phyloP scores from a whole-genome alignment of 2,329 filamentous ascomycete genomes.

The Fusarium agapanthi region DNA sequence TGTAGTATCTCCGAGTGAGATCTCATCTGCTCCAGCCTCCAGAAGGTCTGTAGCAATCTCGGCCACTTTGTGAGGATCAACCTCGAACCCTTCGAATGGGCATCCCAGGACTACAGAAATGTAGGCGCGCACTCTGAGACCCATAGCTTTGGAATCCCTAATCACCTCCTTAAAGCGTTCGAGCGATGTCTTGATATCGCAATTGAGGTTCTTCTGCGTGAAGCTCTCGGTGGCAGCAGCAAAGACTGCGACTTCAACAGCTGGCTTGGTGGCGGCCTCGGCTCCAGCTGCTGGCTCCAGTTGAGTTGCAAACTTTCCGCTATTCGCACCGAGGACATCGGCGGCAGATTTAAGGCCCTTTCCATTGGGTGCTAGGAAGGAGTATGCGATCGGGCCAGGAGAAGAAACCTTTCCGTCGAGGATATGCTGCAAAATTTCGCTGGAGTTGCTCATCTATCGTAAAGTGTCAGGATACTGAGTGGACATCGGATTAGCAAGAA shows the following conservation, averaged over 20 bases:
- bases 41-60: conserved; percentile 75
- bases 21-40: conserved; percentile 90
- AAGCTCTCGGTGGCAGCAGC: conserved; percentile 84
- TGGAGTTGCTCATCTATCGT: conserved; percentile 80
- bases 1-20: conserved; percentile 88
- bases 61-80: conserved; percentile 69
- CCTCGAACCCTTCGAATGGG: conserved; percentile 75
- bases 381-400: conserved; percentile 71
- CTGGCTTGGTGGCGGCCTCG: conserved; percentile 55
- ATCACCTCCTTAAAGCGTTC: conserved; percentile 76
- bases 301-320: conserved; percentile 60
- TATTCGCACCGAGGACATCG: conserved; percentile 61
- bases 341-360: conserved; percentile 75
- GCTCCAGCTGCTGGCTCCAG: conserved; percentile 52
- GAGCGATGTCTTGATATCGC: conserved; percentile 77
- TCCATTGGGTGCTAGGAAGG: conserved; percentile 81
- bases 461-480: conserved; percentile 16
- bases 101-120: conserved; percentile 84
- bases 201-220: conserved; percentile 83
- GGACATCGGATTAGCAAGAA: background rate
- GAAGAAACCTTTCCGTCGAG: conserved; percentile 66
- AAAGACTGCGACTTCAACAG: conserved; percentile 80
- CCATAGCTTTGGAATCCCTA: conserved; percentile 68
- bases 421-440: conserved; percentile 76
- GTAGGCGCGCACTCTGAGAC: conserved; percentile 78